Evolutionary conservation across 139 green algal genomes (phyloP).

Genomic region (Chlamydomonas urium): DNA sequence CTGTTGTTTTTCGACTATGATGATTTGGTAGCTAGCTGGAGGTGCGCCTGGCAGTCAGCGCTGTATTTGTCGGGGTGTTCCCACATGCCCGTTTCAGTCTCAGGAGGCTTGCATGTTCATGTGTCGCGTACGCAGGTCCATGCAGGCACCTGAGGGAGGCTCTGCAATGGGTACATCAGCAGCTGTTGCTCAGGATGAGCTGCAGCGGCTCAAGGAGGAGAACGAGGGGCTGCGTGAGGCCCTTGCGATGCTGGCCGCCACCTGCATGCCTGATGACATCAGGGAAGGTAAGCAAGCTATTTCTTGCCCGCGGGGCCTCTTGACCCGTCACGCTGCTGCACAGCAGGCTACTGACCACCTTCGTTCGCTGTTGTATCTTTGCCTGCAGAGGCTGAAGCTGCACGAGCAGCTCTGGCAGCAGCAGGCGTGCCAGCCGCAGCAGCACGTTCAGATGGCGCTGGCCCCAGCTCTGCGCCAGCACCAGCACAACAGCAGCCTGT

Average conservation of each 20-base stretch:
- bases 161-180: too few species aligned
- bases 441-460: too few species aligned
- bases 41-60: too few species aligned
- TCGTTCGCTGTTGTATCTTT: too few species aligned
- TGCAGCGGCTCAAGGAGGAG: background rate
- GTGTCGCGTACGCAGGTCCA: too few species aligned
- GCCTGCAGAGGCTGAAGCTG: background rate
- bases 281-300: constrained; percentile 14
- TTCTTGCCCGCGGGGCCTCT: too few species aligned
- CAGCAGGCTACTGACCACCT: background rate
- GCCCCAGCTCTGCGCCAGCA: too few species aligned
- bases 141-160: too few species aligned
- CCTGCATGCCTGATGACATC: constrained; percentile 27
- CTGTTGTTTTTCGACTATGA: constrained; percentile 78
- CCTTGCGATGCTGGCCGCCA: background rate
- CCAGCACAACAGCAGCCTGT: too few species aligned
- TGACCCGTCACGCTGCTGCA: background rate
- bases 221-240: background rate
- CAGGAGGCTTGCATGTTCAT: too few species aligned
- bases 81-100: too few species aligned
- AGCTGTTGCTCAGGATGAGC: background rate
- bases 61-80: too few species aligned
- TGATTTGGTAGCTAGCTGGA: constrained; percentile 17
- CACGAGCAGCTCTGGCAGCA: background rate
- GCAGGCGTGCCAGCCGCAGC: background rate